Base-by-base conservation (phyloP, 2,329 filamentous ascomycete genomes). In the Chaetomium sp. region DNA sequence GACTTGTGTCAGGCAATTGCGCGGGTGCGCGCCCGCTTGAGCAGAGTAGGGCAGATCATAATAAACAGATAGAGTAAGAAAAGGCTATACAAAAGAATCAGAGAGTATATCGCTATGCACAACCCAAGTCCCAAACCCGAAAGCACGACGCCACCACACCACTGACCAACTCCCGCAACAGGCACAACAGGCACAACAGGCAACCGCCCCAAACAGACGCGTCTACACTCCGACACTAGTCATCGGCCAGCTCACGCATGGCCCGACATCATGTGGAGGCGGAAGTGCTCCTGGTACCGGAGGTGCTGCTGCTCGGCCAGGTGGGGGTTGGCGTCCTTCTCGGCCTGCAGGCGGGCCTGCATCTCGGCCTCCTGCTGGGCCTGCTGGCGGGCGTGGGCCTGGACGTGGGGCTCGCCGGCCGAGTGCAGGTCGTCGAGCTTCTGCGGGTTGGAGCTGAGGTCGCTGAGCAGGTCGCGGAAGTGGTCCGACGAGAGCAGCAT, bases 401-500 rank as follows among this genome's bases (percentile, higher is more conserved):
- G 50, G 51, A 25, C n/a, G n/a, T 55, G 59, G 35, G 51, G 38
- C 25, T 61, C 50, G 10, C 23, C 23, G 25, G 50, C 23, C n/a
- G 59, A 25, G 50, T 23, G 50, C 10, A 61, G 35, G 50, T 35
- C 27, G 50, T 51, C 49, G 7, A 61, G 59, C 59, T 61, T 61
- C 27, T 56, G 6, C 12, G 61, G 61, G 54, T 53, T 53, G 47
- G 47, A 45, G 76, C 86, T 89, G 45, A 92, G 82, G 59, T 88
- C 84, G 72, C 91, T 87, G 53, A 97, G 83, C 75, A 91, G 93
- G 79, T 86, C 90, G 69, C 86, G 92, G 78, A 98, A 96, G 7
- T 92, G 90, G 16, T 91, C 85, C 7, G 92, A 94, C 5, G 87
- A 87, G 21, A 94, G 83, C 31, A 94, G 87, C 86, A 92, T 92